Evolutionary conservation across 768 basidiomycete species (phyloP).

Genomic region (Hygrophorus russula): DNA sequence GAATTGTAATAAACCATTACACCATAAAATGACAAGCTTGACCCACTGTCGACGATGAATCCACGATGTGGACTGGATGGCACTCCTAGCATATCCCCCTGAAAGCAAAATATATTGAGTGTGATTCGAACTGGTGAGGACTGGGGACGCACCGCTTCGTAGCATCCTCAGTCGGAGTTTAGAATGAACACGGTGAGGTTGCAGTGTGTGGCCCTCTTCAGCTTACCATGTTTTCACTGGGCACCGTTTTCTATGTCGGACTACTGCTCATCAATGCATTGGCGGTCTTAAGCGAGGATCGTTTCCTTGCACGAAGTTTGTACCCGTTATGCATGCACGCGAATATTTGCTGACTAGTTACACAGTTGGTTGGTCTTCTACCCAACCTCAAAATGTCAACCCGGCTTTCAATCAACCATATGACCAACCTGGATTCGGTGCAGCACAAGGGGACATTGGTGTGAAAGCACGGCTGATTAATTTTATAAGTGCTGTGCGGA

Average conservation of each 20-base stretch:
- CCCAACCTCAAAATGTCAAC: constrained; percentile 45
- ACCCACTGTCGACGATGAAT: constrained; percentile 31
- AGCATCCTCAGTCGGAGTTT: not conserved
- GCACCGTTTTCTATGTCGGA: constrained; percentile 73
- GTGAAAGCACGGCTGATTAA: constrained; percentile 83
- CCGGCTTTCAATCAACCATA: constrained; percentile 55
- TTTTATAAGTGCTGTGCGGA: constrained; percentile 90
- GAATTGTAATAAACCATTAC: not conserved
- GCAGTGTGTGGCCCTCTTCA: not conserved
- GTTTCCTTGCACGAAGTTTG: constrained; percentile 88
- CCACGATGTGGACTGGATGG: no score
- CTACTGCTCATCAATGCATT: constrained; percentile 90
- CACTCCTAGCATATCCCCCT: no score
- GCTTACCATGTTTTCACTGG: constrained; percentile 41
- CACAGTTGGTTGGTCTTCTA: constrained; percentile 83
- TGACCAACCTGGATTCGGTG: constrained; percentile 52
- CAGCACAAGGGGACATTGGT: constrained; percentile 45
- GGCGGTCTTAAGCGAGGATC: constrained; percentile 91
- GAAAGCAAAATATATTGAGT: no score
- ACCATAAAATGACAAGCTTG: not conserved
- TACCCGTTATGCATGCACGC: constrained; percentile 15
- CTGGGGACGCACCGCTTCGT: not conserved
- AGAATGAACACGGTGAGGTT: no score
- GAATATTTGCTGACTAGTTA: constrained; percentile 1
- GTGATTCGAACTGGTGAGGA: no score